A percentile compares a stretch with the other conserved stretches of the same genome.
Evolutionary conservation across 2,329 filamentous ascomycete species (phyloP).

Genomic region (Calonectria hawksworthii): DNA sequence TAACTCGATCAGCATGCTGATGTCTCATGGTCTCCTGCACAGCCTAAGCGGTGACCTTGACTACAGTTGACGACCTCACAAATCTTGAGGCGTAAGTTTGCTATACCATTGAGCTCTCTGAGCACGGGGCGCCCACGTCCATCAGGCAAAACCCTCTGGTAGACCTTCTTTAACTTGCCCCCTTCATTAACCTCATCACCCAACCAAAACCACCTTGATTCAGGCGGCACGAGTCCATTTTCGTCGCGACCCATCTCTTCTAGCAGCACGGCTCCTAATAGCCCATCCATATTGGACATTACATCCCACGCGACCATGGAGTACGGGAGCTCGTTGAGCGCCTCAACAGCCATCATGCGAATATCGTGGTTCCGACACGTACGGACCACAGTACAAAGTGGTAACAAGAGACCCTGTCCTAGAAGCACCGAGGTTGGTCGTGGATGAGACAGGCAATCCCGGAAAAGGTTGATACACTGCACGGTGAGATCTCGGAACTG

Average conservation of each 20-base stretch:
- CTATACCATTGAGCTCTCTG: not conserved
- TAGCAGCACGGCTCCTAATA: not conserved
- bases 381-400: not conserved
- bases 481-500: not conserved
- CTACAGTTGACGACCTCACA: not conserved
- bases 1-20: not conserved
- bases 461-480: not conserved
- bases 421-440: not conserved
- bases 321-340: not conserved
- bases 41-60: not conserved
- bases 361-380: not conserved
- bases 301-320: constrained; percentile 3
- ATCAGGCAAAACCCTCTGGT: not conserved
- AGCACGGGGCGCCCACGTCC: not conserved
- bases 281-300: not conserved
- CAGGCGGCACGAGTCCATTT: not conserved
- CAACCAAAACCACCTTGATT: constrained; percentile 3
- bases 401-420: not conserved
- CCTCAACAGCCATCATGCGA: constrained; percentile 3
- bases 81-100: not conserved
- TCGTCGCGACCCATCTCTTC: not conserved
- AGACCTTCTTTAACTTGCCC: not conserved
- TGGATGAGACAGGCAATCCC: not conserved
- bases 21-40: not conserved
- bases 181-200: not conserved